These are phyloP conservation scores for Cardamine resedifolia DNA, from an alignment of 345 rosid genomes.

Conservation along the genomic window DNA sequence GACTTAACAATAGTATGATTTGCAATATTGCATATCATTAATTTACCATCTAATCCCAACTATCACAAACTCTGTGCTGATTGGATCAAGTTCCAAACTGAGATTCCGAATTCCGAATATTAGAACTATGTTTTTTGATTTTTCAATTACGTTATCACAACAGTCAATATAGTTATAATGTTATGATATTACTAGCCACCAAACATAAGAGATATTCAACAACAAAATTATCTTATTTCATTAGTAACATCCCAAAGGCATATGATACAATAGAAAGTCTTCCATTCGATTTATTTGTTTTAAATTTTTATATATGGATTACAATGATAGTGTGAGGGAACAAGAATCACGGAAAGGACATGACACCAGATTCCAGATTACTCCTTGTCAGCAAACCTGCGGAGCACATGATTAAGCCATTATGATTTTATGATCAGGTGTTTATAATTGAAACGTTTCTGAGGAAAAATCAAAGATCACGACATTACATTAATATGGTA, in stretches of 20 bases:
- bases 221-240: background rate
- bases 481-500: background rate
- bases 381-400: constrained; percentile 33
- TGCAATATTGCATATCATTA: too few relatives aligned
- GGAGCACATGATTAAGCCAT: background rate
- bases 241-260: background rate
- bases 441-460: background rate
- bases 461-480: background rate
- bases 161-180: background rate
- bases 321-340: background rate
- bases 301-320: background rate
- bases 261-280: background rate
- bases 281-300: background rate
- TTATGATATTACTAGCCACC: background rate
- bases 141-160: background rate
- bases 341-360: background rate
- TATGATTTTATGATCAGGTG: background rate
- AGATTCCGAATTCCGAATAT: too few relatives aligned
- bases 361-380: constrained; percentile 5
- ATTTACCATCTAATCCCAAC: too few relatives aligned
- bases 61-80: too few relatives aligned
- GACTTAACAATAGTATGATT: too few relatives aligned
- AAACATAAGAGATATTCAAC: background rate
- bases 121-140: too few relatives aligned
- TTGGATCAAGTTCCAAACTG: too few relatives aligned